Percentiles rank a stretch among this genome's conserved stretches.
Evolutionary conservation across 169 alveolate species (phyloP).

Genomic region (Plasmodium sp.): DNA sequence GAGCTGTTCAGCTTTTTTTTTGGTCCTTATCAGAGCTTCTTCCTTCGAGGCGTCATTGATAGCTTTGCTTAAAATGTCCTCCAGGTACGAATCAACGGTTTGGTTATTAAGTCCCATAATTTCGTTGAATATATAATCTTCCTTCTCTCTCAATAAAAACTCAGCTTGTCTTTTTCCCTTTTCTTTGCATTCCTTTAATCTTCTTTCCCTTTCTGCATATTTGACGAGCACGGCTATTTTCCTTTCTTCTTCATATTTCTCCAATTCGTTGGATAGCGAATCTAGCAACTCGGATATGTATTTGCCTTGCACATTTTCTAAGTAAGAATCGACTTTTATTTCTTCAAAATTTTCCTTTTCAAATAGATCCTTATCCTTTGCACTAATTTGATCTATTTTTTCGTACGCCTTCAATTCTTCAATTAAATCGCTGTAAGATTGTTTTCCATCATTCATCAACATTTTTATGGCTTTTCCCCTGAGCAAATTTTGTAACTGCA

Average conservation of each 20-base stretch:
- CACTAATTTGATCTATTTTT: slow-evolving; percentile 62
- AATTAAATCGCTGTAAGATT: slow-evolving; percentile 54
- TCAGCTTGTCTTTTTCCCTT: slow-evolving; percentile 76
- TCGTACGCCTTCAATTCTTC: slow-evolving; percentile 73
- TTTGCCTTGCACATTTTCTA: slow-evolving; percentile 72
- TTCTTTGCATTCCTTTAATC: slow-evolving; percentile 73
- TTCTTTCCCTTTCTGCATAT: slow-evolving; percentile 74
- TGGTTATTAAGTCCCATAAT: slow-evolving; percentile 73
- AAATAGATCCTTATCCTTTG: slow-evolving; percentile 31
- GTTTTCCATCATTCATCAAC: slow-evolving; percentile 72
- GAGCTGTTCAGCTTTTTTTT: slow-evolving; percentile 72
- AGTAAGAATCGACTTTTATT: slow-evolving; percentile 68
- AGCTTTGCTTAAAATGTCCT: slow-evolving; percentile 59
- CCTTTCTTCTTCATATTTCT: slow-evolving; percentile 74
- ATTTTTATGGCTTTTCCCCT: slow-evolving; percentile 72
- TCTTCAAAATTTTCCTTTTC: slow-evolving; percentile 58
- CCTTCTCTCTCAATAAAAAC: slow-evolving; percentile 73
- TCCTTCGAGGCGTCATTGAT: slow-evolving; percentile 68
- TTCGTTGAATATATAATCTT: slow-evolving; percentile 74
- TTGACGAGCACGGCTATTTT: slow-evolving; percentile 69
- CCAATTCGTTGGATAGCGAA: slow-evolving; percentile 68
- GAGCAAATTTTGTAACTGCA: slow-evolving; percentile 56
- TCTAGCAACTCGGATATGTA: slow-evolving; percentile 61
- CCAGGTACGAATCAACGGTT: slow-evolving; percentile 73
- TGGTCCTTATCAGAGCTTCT: slow-evolving; percentile 68